Conservation (phyloP, 2,329 filamentous ascomycete species). For the Penicillium psychrosexuale region DNA sequence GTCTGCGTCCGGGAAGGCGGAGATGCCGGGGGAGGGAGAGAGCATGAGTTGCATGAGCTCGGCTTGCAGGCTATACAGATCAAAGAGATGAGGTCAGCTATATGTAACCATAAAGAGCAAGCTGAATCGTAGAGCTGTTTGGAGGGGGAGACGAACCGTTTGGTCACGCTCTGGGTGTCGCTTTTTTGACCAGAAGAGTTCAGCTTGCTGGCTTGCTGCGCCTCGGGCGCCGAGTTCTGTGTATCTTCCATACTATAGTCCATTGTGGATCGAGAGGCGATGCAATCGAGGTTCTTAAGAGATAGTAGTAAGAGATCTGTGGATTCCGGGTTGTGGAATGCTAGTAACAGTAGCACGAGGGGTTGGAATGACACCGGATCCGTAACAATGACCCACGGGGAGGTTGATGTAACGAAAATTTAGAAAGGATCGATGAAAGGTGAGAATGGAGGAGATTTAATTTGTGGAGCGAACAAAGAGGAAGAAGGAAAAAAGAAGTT, state of each 20-base stretch:
- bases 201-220: conserved; percentile 61
- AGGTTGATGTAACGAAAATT: background rate
- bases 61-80: conserved; percentile 71
- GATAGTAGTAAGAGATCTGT: background rate
- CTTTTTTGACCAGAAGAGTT: conserved; percentile 53
- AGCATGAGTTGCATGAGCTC: conserved; percentile 99
- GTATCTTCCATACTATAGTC: conserved; percentile 58
- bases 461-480: background rate
- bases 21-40: conserved; percentile 86
- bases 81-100: background rate
- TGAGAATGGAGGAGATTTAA: background rate
- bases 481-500: conserved; percentile 2
- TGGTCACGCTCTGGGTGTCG: conserved; percentile 72
- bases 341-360: background rate
- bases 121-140: background rate
- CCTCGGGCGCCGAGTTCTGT: conserved; percentile 66
- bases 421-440: background rate
- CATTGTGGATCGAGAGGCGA: conserved; percentile 38
- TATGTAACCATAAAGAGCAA: background rate
- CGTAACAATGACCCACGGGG: background rate
- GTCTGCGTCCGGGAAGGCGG: conserved; percentile 87
- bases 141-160: conserved; percentile 56
- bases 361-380: conserved; percentile 10
- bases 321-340: conserved; percentile 4
- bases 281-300: background rate